Percentiles rank a stretch among this genome's conserved stretches.
These are phyloP conservation scores for Chromosphaera perkinsii DNA, from an alignment of 208 protist genomes.

Conservation along the genomic window DNA sequence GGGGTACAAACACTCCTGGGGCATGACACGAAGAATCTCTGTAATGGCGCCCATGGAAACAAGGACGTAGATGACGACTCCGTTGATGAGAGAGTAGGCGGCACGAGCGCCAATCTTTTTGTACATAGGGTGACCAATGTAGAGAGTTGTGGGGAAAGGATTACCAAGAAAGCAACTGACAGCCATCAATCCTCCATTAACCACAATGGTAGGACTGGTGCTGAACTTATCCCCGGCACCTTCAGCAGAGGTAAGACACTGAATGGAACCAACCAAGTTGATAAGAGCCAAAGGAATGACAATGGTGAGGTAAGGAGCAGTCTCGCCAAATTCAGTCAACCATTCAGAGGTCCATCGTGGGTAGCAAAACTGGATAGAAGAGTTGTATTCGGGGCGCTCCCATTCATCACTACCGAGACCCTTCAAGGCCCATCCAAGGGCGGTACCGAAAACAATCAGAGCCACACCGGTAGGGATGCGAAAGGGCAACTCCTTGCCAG, in stretches of 20 bases:
- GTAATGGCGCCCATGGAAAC: slow-evolving; percentile 1
- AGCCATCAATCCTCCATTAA: neutral
- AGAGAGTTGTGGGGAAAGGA: slow-evolving; percentile 5
- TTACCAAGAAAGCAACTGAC: slow-evolving; percentile 4
- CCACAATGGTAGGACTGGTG: neutral
- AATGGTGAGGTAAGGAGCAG: neutral
- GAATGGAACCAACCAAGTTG: slow-evolving; percentile 8
- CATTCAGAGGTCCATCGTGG: neutral
- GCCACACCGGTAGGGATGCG: neutral
- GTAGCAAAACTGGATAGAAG: slow-evolving; percentile 4
- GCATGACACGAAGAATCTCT: slow-evolving; percentile 12
- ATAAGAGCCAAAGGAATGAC: neutral
- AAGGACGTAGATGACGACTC: slow-evolving; percentile 2
- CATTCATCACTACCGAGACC: neutral
- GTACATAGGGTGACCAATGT: slow-evolving; percentile 18
- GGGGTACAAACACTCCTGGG: slow-evolving; percentile 1
- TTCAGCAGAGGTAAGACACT: neutral
- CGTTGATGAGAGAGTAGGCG: slow-evolving; percentile 7
- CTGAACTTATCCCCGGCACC: neutral
- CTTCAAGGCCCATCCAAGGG: neutral
- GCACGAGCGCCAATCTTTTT: neutral
- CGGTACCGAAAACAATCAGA: neutral
- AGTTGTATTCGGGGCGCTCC: neutral
- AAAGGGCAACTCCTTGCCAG: slow-evolving; percentile 13
- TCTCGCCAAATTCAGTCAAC: neutral